A percentile compares a stretch with the other conserved stretches of the same genome.
Conservation (phyloP, 352 stramenopile species). For the Peronospora belbahrii region DNA sequence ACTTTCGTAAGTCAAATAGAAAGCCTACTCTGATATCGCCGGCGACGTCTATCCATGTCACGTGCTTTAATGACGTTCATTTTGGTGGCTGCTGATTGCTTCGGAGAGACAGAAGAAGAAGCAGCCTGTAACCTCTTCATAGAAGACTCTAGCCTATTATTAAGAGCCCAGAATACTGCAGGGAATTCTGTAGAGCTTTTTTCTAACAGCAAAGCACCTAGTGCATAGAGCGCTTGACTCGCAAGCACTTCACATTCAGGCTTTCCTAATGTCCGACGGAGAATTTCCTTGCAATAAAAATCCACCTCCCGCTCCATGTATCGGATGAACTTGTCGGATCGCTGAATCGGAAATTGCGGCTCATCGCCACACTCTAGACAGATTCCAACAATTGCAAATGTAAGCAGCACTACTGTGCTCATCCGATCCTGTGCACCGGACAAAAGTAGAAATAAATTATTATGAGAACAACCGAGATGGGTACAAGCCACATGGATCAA, state of each 20-base stretch:
- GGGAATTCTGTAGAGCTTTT: slow-evolving; percentile 43
- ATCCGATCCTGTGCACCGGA: slow-evolving; percentile 14
- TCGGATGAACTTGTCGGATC: slow-evolving; percentile 21
- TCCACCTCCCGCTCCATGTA: slow-evolving; percentile 58
- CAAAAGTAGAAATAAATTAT: not conserved
- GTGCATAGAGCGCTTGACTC: slow-evolving; percentile 36
- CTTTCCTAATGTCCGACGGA: slow-evolving; percentile 21
- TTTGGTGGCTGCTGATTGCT: not conserved
- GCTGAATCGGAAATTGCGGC: slow-evolving; percentile 6
- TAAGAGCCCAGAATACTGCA: slow-evolving; percentile 42
- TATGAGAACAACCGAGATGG: not conserved
- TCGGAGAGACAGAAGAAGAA: not conserved
- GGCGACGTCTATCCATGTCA: slow-evolving; percentile 7
- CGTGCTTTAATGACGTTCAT: not conserved
- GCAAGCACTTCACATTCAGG: slow-evolving; percentile 25
- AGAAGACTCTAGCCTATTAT: slow-evolving; percentile 27
- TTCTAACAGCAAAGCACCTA: slow-evolving; percentile 39
- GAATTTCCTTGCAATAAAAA: slow-evolving; percentile 75
- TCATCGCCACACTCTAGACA: slow-evolving; percentile 28
- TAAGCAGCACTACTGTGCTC: slow-evolving; percentile 21
- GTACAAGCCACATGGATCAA: not conserved
- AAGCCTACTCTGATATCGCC: slow-evolving; percentile 29
- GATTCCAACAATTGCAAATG: slow-evolving; percentile 24
- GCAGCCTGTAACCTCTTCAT: slow-evolving; percentile 13
- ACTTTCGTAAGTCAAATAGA: not conserved